phyloP scores from a whole-genome alignment of 2,329 filamentous ascomycete species.

The Exophiala alcalophila region DNA sequence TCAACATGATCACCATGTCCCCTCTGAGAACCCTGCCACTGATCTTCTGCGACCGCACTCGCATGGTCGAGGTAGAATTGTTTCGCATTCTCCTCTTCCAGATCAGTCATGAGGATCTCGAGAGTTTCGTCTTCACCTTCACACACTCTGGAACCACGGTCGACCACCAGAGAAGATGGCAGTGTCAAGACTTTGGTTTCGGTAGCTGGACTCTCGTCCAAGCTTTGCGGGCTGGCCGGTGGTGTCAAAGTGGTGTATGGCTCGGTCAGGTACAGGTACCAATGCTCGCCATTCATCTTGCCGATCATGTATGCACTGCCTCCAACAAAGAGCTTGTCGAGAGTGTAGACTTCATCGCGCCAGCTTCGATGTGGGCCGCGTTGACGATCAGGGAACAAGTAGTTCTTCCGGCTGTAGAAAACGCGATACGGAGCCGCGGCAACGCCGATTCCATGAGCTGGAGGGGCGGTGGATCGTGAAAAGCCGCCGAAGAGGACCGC shows the following conservation, averaged over 20 bases:
- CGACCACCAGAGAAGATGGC: conserved; percentile 40
- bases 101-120: conserved; percentile 66
- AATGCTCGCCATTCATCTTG: conserved; percentile 99
- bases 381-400: conserved; percentile 91
- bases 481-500: conserved; percentile 87
- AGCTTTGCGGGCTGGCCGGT: conserved; percentile 65
- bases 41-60: conserved; percentile 83
- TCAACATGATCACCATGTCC: conserved; percentile 60
- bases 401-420: conserved; percentile 99
- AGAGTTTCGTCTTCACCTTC: conserved; percentile 50
- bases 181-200: conserved; percentile 59
- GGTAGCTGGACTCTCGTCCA: conserved; percentile 49
- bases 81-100: conserved; percentile 63
- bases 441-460: conserved; percentile 64
- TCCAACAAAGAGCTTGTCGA: conserved; percentile 86
- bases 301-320: conserved; percentile 99
- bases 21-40: conserved; percentile 69
- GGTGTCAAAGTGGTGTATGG: conserved; percentile 77
- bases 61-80: conserved; percentile 75
- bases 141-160: conserved; percentile 28
- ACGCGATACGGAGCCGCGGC: conserved; percentile 89
- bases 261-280: conserved; percentile 96
- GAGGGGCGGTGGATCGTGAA: conserved; percentile 68
- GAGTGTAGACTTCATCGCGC: conserved; percentile 89
- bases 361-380: conserved; percentile 93